Evolutionary conservation across 345 rosid genomes (phyloP).

Genomic region (Eucalyptus marginata): DNA sequence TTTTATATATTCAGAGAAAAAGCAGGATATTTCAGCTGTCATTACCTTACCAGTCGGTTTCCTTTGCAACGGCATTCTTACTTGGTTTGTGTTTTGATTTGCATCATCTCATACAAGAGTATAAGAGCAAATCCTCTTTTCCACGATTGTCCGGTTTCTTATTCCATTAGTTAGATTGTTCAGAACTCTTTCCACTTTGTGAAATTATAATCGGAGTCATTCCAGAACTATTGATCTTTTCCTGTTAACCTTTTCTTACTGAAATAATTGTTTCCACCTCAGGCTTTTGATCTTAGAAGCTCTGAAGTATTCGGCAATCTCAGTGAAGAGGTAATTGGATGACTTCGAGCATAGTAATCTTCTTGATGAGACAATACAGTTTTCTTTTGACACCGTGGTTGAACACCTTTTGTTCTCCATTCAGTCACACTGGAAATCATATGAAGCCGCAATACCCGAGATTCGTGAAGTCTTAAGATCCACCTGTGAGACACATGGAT

Average conservation of each 20-base stretch:
- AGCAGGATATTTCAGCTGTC: background rate
- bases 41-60: background rate
- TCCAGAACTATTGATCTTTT: background rate
- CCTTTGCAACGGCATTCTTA: background rate
- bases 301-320: conserved; percentile 21
- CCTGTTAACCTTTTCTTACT: background rate
- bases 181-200: background rate
- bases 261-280: conserved; percentile 1
- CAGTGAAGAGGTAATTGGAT: conserved; percentile 38
- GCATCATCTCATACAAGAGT: background rate
- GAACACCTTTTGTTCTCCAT: background rate
- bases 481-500: conserved; percentile 61
- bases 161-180: background rate
- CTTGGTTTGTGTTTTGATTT: background rate
- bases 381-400: conserved; percentile 1
- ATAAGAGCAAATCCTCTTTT: background rate
- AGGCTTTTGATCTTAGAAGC: conserved; percentile 88
- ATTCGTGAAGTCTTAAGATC: conserved; percentile 59
- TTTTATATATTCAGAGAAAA: background rate
- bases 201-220: background rate
- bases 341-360: background rate
- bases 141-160: background rate
- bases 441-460: conserved; percentile 72
- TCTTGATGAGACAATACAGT: background rate
- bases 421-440: conserved; percentile 40